Base-by-base conservation (phyloP, 768 basidiomycete species). In the Infundibulicybe gibba region DNA sequence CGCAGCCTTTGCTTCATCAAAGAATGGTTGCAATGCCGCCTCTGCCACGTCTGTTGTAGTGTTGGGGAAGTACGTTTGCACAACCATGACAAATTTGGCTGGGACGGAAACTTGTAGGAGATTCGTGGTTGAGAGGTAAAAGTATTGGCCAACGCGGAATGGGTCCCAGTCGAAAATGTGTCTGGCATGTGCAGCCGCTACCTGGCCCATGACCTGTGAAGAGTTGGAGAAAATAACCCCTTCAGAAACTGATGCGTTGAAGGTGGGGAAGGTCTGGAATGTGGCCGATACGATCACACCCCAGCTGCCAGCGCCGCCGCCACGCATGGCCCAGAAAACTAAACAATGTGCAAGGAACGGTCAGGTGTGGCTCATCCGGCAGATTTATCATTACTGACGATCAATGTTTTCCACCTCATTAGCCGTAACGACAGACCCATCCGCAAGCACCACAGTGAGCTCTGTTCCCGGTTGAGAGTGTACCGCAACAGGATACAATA, bases 281-380 rank as follows among this genome's bases (percentile, higher is more conserved):
- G 68, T 70, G 0, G 64, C 63, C 17, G 64, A 62, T 19, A 67
- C 53, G 35, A 70, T 61, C 14, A 70, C 61, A n/a, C 70, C 71
- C 35, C 61, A 74, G 0, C 67, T 75, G 13, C 64, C 59, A n/a
- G 71, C 72, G 1, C 74, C 73, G 10, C 59, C 59, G 1, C 75
- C 76, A n/a, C 74, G 66, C 35, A 79, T 51, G 1, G 75, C 72
- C 66, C 71, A 78, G 56, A 70, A 77, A 2, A 77, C 67, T 44
- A 40, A 40, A 20, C 25, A 14, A n/a, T 30, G 21, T 34, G 3
- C 10, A 32, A 9, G 8, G 6, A 13, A 17, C 16, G 43, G 33
- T 12, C 4, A 33, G 42, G 17, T 6, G 32, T 25, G 8, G 25
- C 3, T 25, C 25, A 53, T 21, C n/a, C 49, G 48, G 21, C 34